These are phyloP conservation scores for Tulasnella sp. DNA, from an alignment of 768 basidiomycete genomes.

Conservation along the genomic window DNA sequence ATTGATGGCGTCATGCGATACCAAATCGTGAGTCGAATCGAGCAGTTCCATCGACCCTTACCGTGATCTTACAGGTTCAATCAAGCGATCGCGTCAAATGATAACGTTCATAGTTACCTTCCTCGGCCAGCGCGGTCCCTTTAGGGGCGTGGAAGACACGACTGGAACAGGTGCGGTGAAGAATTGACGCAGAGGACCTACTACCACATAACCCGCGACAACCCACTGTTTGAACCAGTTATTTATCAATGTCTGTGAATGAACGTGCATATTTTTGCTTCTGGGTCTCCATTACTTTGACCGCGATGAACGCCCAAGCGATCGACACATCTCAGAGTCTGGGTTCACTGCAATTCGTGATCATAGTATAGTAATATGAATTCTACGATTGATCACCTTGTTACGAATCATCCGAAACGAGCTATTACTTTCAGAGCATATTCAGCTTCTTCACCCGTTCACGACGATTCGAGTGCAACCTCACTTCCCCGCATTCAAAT, in stretches of 20 bases:
- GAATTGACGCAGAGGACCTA: conserved; percentile 43
- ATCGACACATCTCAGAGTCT: conserved; percentile 24
- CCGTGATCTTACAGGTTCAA: no score
- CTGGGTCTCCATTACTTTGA: conserved; percentile 55
- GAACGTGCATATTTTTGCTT: conserved; percentile 47
- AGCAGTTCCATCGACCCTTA: no score
- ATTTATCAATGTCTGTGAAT: conserved; percentile 67
- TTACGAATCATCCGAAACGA: conserved; percentile 1
- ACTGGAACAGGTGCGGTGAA: no score
- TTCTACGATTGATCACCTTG: conserved; percentile 17
- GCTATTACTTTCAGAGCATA: conserved; percentile 41
- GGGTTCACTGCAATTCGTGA: conserved; percentile 60
- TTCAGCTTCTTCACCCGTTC: conserved; percentile 62
- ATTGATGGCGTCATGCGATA: no score
- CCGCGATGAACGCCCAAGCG: conserved; percentile 40
- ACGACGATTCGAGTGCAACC: no score
- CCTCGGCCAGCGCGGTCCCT: no score
- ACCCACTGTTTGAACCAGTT: conserved; percentile 42
- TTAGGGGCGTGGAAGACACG: no score
- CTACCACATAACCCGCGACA: no score
- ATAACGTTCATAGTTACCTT: no score
- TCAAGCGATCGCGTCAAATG: no score
- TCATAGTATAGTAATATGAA: conserved; percentile 71
- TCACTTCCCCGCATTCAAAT: conserved; percentile 47
- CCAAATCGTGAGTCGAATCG: no score